Evolutionary conservation across 345 rosid genomes (phyloP), one percentile per base, ranked within the genome.

Genomic region (Eucalyptus camaldulensis): DNA sequence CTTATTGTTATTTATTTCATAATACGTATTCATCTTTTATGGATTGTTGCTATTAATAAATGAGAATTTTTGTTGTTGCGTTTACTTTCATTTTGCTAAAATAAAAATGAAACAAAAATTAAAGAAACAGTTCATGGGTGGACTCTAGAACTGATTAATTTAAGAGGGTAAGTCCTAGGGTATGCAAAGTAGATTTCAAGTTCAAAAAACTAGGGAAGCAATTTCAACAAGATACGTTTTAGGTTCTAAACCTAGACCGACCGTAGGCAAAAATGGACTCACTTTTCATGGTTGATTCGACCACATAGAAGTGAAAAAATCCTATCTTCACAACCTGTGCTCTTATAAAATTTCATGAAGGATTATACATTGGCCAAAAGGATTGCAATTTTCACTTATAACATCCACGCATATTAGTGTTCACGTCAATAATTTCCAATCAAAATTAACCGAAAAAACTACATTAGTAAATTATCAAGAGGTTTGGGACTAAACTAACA

Each of bases 371-470:
- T 56, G 62, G 62, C 29, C 62, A 10, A 56, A 22, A 56, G 27
- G 62, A 56, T 1, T 56, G 27, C 6, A 24, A 24, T 56, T 9
- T 56, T 56, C 62, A 22, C 62, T 24, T 56, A 56, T 22, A 56
- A 56, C 62, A 56, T 56, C 62, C 27, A 21, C 6, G 13, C 29
- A 22, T 56, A 0, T 56, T 0, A 22, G 0, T 22, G 0, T 56
- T 24, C 1, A 0, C 0, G 0, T 24, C 1, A 56, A 24, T 56
- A 10, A 22, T 9, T 56, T 4, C 9, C 27, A 21, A 56, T 21
- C 60, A 56, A 56, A 56, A 56, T 56, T 56, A 24, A 56, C 0
- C 0, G 0, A 22, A 22, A 22, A 56, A 56, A 56, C 0, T 56
- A 2, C 6, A 56, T 56, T 22, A 24, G 27, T 9, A 21, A 21